Percentiles rank a stretch among this genome's conserved stretches.
Evolutionary conservation across 2,329 filamentous ascomycete genomes (phyloP).

Genomic region (Zopfia rhizophila): DNA sequence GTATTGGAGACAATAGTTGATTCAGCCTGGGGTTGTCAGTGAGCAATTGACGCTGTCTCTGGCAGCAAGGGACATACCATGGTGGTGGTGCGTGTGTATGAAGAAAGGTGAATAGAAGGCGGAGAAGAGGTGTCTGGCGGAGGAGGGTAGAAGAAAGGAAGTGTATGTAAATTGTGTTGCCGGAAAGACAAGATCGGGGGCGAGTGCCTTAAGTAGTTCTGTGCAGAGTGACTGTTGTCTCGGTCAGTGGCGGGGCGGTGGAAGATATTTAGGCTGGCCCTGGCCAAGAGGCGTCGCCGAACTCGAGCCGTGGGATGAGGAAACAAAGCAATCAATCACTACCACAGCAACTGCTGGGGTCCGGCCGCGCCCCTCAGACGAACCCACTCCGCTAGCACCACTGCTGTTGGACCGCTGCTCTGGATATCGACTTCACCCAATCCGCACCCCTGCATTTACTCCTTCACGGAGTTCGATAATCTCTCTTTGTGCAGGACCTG

Average conservation of each 20-base stretch:
- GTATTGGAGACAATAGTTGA: conserved; percentile 60
- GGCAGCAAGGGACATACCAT: conserved; percentile 42
- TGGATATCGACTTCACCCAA: conserved; percentile 26
- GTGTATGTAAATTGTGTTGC: neutral
- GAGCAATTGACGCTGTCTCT: conserved; percentile 20
- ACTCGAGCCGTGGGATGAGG: conserved; percentile 52
- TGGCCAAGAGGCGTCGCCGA: conserved; percentile 50
- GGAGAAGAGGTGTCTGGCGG: conserved; percentile 11
- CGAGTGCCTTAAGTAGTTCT: conserved; percentile 41
- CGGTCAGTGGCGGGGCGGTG: conserved; percentile 46
- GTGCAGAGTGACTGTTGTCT: conserved; percentile 28
- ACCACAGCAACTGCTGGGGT: conserved; percentile 22
- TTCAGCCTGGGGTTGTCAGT: conserved; percentile 42
- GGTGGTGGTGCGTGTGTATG: conserved; percentile 33
- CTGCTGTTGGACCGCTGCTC: conserved; percentile 31
- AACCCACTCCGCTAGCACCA: conserved; percentile 33
- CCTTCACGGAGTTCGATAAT: conserved; percentile 6
- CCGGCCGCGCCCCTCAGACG: conserved; percentile 23
- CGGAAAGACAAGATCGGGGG: conserved; percentile 27
- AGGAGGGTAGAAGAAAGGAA: conserved; percentile 12
- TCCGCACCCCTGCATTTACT: conserved; percentile 17
- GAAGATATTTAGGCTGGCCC: conserved; percentile 39
- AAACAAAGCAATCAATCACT: conserved; percentile 41
- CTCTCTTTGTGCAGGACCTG: neutral
- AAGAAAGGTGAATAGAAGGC: conserved; percentile 5